Base-by-base conservation (phyloP, 2,329 filamentous ascomycete species). In the Colletotrichum orchidophilum region DNA sequence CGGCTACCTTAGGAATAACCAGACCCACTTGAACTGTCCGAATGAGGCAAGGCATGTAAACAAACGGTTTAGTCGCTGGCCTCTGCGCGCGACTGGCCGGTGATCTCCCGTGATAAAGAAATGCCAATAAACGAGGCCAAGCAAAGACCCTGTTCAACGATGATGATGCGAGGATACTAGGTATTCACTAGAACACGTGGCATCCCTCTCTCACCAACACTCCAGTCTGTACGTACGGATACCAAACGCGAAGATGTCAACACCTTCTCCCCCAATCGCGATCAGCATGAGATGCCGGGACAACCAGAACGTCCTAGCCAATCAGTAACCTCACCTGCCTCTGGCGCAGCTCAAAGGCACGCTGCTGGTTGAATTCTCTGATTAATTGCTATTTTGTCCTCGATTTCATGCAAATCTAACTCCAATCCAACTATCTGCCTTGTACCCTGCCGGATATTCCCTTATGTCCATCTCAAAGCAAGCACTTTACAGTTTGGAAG, bases 21-120 rank as follows among this genome's bases (percentile, higher is more conserved):
- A 9, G 42, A 26, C n/a, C 61, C 66, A 69, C 46, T 15, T 21
- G 46, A 63, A 27, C 53, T 71, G 69, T 69, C 69, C 64, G 53
- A 63, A 69, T 63, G 24, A 35, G 64, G 69, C 31, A 63, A 63
- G 27, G 53, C 59, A 69, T 63, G 65, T 68, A 71, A 71, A 69
- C 69, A 71, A 69, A 71, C 59, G 52, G 62, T 33, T 29, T 67
- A 68, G 63, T 71, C 31, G 57, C 57, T 67, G 55, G 49, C 46
- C 55, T 55, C 26, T 66, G 50, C 63, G 29, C 50, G 59, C 63
- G 63, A 61, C 55, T 67, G 31, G 33, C 27, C 50, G 68, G 12
- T 58, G 29, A 71, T 63, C 63, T 68, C 68, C 55, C 50, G 55
- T 35, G 26, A 42, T 46, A 21, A 31, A 39, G 49, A 21, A 42